These are phyloP conservation scores for Alternaria gansuensis DNA, from an alignment of 2,329 filamentous ascomycete species.

Conservation along the genomic window DNA sequence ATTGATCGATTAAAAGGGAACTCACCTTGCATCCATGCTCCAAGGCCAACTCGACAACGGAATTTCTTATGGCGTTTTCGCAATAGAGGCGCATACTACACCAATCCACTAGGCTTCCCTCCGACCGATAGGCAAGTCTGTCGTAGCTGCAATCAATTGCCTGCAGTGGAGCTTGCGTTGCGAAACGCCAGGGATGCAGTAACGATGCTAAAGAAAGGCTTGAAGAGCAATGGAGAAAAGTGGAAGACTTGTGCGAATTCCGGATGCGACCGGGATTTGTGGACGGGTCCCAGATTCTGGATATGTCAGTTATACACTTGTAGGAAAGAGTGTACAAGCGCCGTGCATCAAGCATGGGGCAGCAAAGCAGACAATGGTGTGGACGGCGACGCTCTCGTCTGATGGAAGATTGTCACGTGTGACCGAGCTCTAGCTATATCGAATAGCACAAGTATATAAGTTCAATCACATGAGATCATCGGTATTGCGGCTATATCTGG, in stretches of 20 bases:
- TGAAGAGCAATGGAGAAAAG: slow-evolving; percentile 13
- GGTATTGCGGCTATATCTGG: not conserved
- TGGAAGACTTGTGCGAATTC: slow-evolving; percentile 22
- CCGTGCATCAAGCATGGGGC: slow-evolving; percentile 25
- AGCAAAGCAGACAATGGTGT: not conserved
- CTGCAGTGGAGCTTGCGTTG: slow-evolving; percentile 17
- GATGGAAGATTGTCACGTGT: not conserved
- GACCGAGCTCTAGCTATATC: not conserved
- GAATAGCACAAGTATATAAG: not conserved
- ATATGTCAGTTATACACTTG: slow-evolving; percentile 24
- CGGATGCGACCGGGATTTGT: slow-evolving; percentile 24
- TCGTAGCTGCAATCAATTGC: slow-evolving; percentile 22
- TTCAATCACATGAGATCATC: not conserved
- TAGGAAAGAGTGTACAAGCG: slow-evolving; percentile 27
- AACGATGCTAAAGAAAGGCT: slow-evolving; percentile 26
- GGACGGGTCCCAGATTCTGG: slow-evolving; percentile 38
- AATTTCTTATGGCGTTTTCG: slow-evolving; percentile 11
- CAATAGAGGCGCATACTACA: not conserved
- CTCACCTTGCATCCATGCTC: slow-evolving; percentile 29
- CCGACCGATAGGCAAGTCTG: slow-evolving; percentile 21
- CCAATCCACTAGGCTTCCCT: not conserved
- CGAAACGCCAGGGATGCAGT: slow-evolving; percentile 24
- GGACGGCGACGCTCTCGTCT: slow-evolving; percentile 3
- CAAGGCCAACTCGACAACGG: slow-evolving; percentile 2
- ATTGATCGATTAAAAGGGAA: not conserved